phyloP scores from a whole-genome alignment of 306 rosid genomes.

The Cicer chorassanicum region DNA sequence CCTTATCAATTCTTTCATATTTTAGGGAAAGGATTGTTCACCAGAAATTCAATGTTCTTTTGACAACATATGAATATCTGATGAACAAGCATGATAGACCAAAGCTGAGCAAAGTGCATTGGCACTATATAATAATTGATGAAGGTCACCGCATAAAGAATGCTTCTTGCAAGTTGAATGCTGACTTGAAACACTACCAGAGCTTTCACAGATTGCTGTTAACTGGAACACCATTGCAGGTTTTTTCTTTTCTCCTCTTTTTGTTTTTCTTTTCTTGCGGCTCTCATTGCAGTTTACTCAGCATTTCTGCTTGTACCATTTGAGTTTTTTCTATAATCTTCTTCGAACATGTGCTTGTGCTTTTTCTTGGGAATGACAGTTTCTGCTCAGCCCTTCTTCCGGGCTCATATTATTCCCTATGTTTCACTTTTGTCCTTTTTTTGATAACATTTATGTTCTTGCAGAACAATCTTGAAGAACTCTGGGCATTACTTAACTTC shows the following conservation, averaged over 20 bases:
- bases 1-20: constrained; percentile 45
- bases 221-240: constrained; percentile 99
- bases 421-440: constrained; percentile 20
- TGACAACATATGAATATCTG: constrained; percentile 96
- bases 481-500: constrained; percentile 97
- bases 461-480: constrained; percentile 98
- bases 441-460: constrained; percentile 35
- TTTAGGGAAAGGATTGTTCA: constrained; percentile 94
- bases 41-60: constrained; percentile 91
- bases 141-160: constrained; percentile 99
- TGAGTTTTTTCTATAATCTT: not conserved
- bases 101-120: constrained; percentile 87
- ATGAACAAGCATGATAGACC: constrained; percentile 99
- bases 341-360: not conserved
- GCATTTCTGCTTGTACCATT: constrained; percentile 40
- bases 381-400: constrained; percentile 32
- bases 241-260: constrained; percentile 1
- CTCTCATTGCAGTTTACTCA: constrained; percentile 54
- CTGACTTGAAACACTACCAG: constrained; percentile 90
- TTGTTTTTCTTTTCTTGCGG: not conserved
- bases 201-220: constrained; percentile 97
- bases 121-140: constrained; percentile 98
- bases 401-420: constrained; percentile 20
- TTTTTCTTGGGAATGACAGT: constrained; percentile 28
- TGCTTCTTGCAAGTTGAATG: constrained; percentile 99